A percentile compares a stretch with the other conserved stretches of the same genome.
phyloP scores from a whole-genome alignment of 75 land plant species.

The Cryptomeria japonica region DNA sequence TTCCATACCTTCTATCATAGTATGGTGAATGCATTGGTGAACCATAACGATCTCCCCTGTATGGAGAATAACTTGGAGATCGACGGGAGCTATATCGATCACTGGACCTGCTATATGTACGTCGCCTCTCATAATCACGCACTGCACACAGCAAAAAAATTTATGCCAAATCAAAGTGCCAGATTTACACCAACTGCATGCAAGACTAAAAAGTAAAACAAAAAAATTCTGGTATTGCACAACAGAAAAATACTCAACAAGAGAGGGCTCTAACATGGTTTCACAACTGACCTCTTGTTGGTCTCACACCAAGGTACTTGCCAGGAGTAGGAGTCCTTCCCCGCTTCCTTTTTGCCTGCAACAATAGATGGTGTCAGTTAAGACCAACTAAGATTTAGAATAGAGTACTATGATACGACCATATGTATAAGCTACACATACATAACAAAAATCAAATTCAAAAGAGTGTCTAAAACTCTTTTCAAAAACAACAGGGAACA shows the following conservation, averaged over 20 bases:
- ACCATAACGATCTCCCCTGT: conserved; percentile 28
- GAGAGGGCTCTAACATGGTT: neutral
- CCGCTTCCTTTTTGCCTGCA: conserved; percentile 75
- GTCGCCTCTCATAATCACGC: conserved; percentile 10
- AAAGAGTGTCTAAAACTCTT: neutral
- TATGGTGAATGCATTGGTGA: conserved; percentile 35
- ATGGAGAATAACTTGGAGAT: conserved; percentile 66
- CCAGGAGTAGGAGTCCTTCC: conserved; percentile 96
- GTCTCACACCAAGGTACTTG: conserved; percentile 61
- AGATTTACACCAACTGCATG: neutral
- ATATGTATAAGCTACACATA: neutral
- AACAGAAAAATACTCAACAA: neutral
- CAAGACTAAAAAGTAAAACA: neutral
- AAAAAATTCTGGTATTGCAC: neutral
- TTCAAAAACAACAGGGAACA: neutral
- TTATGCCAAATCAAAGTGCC: neutral
- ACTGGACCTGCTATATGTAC: conserved; percentile 27
- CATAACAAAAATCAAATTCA: neutral
- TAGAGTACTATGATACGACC: neutral
- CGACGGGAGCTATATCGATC: conserved; percentile 38
- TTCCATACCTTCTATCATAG: conserved; percentile 14
- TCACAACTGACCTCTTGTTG: conserved; percentile 33
- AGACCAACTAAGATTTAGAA: neutral
- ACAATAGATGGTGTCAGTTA: neutral
- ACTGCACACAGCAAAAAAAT: conserved; percentile 17